Evolutionary conservation across 495 filamentous ascomycete genomes (phyloP).

Genomic region (Penicillium ucsense): DNA sequence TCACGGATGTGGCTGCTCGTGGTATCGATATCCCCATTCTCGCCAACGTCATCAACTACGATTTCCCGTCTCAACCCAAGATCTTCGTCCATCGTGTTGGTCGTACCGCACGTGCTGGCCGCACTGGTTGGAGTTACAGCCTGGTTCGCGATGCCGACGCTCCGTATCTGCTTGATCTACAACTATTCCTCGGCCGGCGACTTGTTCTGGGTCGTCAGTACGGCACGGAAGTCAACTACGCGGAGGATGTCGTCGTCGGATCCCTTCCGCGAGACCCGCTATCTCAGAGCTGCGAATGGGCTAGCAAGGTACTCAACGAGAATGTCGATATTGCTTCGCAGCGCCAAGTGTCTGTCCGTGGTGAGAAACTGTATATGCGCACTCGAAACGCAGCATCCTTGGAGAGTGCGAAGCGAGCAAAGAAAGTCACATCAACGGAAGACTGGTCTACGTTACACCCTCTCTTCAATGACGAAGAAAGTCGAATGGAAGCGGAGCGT

Average conservation of each 20-base stretch:
- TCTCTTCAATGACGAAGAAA: constrained; percentile 61
- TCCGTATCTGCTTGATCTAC: constrained; percentile 88
- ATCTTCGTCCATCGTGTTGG: constrained; percentile 95
- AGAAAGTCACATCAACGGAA: constrained; percentile 57
- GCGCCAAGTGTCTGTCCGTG: constrained; percentile 66
- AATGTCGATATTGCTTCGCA: constrained; percentile 62
- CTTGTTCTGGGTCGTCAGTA: constrained; percentile 55
- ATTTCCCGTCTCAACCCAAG: constrained; percentile 95
- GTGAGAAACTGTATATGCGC: constrained; percentile 82
- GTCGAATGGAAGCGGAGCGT: constrained; percentile 55
- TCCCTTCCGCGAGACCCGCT: constrained; percentile 57
- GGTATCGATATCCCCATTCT: constrained; percentile 97
- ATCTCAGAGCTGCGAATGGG: constrained; percentile 66
- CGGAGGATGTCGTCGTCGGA: constrained; percentile 73
- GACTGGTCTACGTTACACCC: constrained; percentile 62
- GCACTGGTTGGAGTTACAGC: constrained; percentile 88
- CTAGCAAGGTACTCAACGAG: constrained; percentile 64
- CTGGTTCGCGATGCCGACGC: constrained; percentile 75
- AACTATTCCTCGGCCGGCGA: constrained; percentile 79
- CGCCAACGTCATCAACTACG: constrained; percentile 97
- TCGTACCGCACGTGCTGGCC: constrained; percentile 86
- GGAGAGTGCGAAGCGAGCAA: constrained; percentile 78
- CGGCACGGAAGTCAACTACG: constrained; percentile 52
- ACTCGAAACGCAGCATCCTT: constrained; percentile 81
- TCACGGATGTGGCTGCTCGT: constrained; percentile 92